Base-by-base conservation (phyloP, 768 basidiomycete genomes). In the Suillus lakei region DNA sequence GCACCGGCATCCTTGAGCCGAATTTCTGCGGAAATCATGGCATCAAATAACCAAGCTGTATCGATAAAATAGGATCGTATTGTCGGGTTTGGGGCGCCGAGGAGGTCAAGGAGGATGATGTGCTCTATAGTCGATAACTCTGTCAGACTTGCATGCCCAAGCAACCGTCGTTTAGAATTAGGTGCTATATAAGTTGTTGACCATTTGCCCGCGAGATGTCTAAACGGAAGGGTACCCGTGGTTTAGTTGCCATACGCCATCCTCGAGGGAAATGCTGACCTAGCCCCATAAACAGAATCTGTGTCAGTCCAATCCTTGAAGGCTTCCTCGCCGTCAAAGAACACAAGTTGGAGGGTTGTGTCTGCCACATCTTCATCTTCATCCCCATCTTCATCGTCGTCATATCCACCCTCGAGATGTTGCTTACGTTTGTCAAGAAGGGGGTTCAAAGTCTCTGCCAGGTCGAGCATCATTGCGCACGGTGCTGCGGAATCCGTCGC, bases 291-390 rank as follows among this genome's bases (percentile, higher is more conserved):
- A 50, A 95, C 89, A 1, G 94, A 96, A 77, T 99, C 97, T 3
- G 85, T 88, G 36, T 83, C 85, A 3, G 94, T 95, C 97, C 97
- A 99, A 32, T 86, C 82, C 55, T 87, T 83, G 77, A 97, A 98
- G 0, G 98, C 98, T 77, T 99, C 98, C 78, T 99, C 98, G 3
- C 98, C 98, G 71, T 99, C 98, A 65, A 99, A 97, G 75, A 99
- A 97, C 12, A 99, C 84, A 10, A 99, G 81, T 74, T 98, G 95
- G 10, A 99, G 77, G 4, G 96, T 97, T 23, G 92, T 94, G 64
- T 93, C 91, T 0, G 87, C 87, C 16, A 89, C 79, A 61, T 94
- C 91, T 50, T 93, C 93, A 12, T 51, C 28, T 10, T 53, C 50
- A 39, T 15, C n/a, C n/a, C n/a, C n/a, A n/a, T n/a, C n/a, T n/a